Evolutionary conservation across 768 basidiomycete species (phyloP).

Genomic region (Exsudoporus frostii): DNA sequence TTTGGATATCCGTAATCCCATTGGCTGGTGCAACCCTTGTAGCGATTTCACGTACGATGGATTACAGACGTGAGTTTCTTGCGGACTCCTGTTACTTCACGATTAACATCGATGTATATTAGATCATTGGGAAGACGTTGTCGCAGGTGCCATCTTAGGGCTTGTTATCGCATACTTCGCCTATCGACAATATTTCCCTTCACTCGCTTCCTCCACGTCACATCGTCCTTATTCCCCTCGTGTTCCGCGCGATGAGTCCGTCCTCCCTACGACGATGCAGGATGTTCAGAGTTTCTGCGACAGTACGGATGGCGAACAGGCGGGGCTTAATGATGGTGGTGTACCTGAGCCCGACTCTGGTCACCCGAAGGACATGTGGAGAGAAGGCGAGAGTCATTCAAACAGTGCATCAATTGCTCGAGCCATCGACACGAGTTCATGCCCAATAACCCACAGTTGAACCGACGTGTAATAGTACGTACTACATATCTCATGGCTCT

Average conservation of each 20-base stretch:
- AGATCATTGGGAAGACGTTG: constrained; percentile 94
- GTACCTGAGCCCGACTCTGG: constrained; percentile 10
- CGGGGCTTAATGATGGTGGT: constrained; percentile 24
- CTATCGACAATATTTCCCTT: constrained; percentile 83
- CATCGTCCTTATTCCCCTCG: constrained; percentile 76
- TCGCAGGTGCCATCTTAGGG: constrained; percentile 77
- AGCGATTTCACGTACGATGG: constrained; percentile 88
- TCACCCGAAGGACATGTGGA: constrained; percentile 25
- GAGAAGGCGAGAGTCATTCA: constrained; percentile 25
- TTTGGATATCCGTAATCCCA: constrained; percentile 81
- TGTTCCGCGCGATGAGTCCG: constrained; percentile 41
- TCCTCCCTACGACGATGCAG: constrained; percentile 40
- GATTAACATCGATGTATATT: constrained; percentile 1
- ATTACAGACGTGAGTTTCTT: constrained; percentile 63
- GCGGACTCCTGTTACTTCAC: constrained; percentile 7
- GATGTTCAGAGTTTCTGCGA: constrained; percentile 15
- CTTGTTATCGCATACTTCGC: constrained; percentile 65
- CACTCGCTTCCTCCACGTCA: constrained; percentile 56
- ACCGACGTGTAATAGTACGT: neutral
- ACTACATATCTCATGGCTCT: neutral
- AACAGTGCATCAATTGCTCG: constrained; percentile 21
- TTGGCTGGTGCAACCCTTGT: constrained; percentile 74
- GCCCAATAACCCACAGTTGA: neutral
- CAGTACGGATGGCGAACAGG: constrained; percentile 19
- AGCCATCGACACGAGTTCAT: neutral